Base-by-base conservation (phyloP, 1,284 basidiomycete species). In the Irpex lacteus region DNA sequence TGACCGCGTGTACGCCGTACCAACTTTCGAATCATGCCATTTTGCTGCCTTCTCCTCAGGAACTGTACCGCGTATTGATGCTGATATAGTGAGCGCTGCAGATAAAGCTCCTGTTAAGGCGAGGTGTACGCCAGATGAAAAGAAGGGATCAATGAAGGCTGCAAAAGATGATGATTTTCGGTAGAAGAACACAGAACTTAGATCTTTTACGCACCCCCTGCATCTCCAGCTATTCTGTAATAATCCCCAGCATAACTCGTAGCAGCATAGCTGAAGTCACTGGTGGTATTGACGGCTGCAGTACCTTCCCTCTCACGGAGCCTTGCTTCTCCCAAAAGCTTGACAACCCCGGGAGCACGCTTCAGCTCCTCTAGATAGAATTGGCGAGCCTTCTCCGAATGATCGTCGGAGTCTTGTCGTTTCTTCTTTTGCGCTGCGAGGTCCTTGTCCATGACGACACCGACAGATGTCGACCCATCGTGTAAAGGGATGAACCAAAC, bases 401-500 rank as follows among this genome's bases (percentile, higher is more conserved):
- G 55, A 6, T 53, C 52, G 11, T 38, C 49, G 15, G n/a, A 19
- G n/a, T 18, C 49, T 15, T 63, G 38, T 40, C 8, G 13, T 34
- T 64, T 66, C 53, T 60, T 60, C 54, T 66, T 65, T 19, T 18
- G 37, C 4, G 54, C 18, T 37, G 37, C 47, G 18, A 47, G 52
- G 36, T 63, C 62, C 50, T 90, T 82, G 68, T 88, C 82, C 76
- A 87, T 83, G 8, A 91, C 88, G 18, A 91, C 73, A 15, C 89
- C 89, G 6, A 91, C 75, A 1, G 89, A 91, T 0, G 83, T 85
- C 5, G 82, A 82, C 6, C 84, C 87, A 60, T 85, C 78, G 67
- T 87, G 83, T 21, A 91, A 78, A 38, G 89, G 89, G 63, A 91
- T 91, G 55, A 86, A 88, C 89, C 89, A 91, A 6, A 76, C 80